Evolutionary conservation across 768 basidiomycete genomes (phyloP), one percentile per base, ranked within the genome.

Genomic region (Sarcodon aspratus): DNA sequence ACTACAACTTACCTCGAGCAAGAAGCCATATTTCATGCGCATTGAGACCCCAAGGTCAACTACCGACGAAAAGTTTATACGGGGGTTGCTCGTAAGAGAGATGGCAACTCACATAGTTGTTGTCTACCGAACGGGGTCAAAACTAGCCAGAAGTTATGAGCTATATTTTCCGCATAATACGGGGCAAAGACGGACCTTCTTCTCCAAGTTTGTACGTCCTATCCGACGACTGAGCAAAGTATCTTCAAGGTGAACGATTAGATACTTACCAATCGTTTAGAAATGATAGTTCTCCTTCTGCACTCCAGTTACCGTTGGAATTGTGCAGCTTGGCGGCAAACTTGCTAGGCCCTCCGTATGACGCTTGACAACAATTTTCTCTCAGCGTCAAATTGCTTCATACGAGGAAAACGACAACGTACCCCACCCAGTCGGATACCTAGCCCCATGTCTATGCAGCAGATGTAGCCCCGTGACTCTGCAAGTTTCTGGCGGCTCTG

Each of bases 71-170:
- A 17, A 31, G 17, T 35, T n/a, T 40, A 46, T 15, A 49, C 12
- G 10, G 21, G 45, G n/a, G n/a, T 33, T 15, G 38, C 12, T n/a
- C n/a, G 7, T 9, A 33, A 11, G 34, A 27, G 12, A 27, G 36
- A 34, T 11, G 11, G 21, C 21, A 48, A 13, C 54, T 51, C 54
- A 54, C 51, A 60, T 27, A 75, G 61, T 51, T 72, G 68, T 37
- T 67, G 58, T 17, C 75, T 60, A 6, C 74, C 73, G 46, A 73
- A 72, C 0, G 74, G 73, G 8, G 73, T 73, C 37, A 75, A 57
- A 11, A 74, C 56, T 86, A 50, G 17, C 36, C 66, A 37, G 50
- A 51, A 17, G 53, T 13, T 52, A 42, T 38, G 9, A 43, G 33
- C 46, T 27, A 27, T 27, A 27, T 27, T 27, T 5, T 27, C 21